Conservation (phyloP, 164 flowering plant species). For the Vitis rupestris region DNA sequence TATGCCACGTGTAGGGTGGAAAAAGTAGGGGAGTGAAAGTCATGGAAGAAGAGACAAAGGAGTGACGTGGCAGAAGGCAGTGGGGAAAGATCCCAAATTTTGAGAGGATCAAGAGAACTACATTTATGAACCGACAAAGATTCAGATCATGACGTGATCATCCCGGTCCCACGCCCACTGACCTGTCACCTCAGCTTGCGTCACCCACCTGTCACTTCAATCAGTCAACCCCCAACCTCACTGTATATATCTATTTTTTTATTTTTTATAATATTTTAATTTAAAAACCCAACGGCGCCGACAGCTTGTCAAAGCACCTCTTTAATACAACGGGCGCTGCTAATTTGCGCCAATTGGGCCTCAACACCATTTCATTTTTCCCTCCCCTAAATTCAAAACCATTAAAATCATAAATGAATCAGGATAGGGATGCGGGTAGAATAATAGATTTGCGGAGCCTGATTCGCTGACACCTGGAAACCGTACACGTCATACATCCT, state of each 20-base stretch:
- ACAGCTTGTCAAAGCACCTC: neutral
- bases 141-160: conserved; percentile 13
- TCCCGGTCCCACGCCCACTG: neutral
- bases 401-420: too few relatives aligned
- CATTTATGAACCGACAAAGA: conserved; percentile 18
- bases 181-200: conserved; percentile 17
- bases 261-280: too few relatives aligned
- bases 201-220: conserved; percentile 21
- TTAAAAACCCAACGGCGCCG: conserved; percentile 22
- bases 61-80: neutral
- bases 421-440: too few relatives aligned
- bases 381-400: too few relatives aligned
- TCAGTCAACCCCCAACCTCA: conserved; percentile 8
- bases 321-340: neutral
- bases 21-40: too few relatives aligned
- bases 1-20: too few relatives aligned
- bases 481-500: neutral
- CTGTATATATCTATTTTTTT: too few relatives aligned
- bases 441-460: too few relatives aligned
- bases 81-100: neutral
- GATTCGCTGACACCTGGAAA: too few relatives aligned
- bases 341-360: neutral
- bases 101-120: neutral
- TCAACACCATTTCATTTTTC: too few relatives aligned
- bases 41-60: neutral